These are phyloP conservation scores for Diphasiastrum complanatum DNA, from an alignment of 83 land plant genomes.

Conservation along the genomic window DNA sequence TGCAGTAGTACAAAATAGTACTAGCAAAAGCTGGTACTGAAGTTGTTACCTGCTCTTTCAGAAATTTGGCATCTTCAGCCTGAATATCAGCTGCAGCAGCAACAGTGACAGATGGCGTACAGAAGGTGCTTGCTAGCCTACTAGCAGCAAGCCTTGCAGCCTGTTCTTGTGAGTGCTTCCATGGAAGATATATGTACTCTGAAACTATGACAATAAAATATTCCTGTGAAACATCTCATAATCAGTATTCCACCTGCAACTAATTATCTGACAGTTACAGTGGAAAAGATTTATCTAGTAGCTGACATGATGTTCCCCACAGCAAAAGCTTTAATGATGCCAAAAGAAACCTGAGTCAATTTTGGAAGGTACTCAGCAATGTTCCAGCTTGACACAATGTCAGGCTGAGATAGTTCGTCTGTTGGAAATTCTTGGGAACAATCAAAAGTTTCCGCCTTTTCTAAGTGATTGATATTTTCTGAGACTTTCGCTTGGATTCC, in stretches of 20 bases:
- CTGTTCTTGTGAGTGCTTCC: slow-evolving; percentile 78
- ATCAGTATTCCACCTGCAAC: too few species aligned
- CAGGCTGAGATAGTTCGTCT: slow-evolving; percentile 47
- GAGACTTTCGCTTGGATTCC: slow-evolving; percentile 76
- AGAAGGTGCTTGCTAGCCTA: slow-evolving; percentile 27
- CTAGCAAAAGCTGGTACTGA: too few species aligned
- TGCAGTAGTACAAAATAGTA: not conserved
- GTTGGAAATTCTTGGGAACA: slow-evolving; percentile 6
- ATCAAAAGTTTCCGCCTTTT: not conserved
- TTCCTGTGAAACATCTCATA: too few species aligned
- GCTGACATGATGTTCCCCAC: not conserved
- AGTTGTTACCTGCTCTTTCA: slow-evolving; percentile 69
- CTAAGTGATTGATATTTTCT: too few species aligned
- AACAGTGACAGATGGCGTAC: slow-evolving; percentile 88
- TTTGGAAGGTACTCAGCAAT: slow-evolving; percentile 89
- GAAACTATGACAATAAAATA: slow-evolving; percentile 78
- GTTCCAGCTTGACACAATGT: slow-evolving; percentile 91
- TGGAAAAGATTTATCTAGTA: too few species aligned
- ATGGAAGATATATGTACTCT: slow-evolving; percentile 75
- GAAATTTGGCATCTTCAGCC: slow-evolving; percentile 42
- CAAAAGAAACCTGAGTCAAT: slow-evolving; percentile 50
- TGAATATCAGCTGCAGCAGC: slow-evolving; percentile 63
- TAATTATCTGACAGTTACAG: not conserved
- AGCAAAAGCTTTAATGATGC: slow-evolving; percentile 2
- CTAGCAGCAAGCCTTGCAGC: slow-evolving; percentile 35